Base-by-base conservation (phyloP, 2,329 filamentous ascomycete species). In the Epichloe gansuensis region DNA sequence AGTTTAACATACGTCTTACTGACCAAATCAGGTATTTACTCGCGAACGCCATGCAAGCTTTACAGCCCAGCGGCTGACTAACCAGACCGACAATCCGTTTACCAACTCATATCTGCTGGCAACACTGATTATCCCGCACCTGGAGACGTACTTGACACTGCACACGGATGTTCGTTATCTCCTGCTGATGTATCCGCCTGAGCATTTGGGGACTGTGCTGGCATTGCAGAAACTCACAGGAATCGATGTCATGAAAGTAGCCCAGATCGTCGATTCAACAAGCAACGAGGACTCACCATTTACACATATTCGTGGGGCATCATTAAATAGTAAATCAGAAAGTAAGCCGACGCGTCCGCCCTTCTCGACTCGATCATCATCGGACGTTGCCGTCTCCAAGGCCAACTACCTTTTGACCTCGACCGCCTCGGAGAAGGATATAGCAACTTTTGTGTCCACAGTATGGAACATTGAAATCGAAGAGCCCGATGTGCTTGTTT, bases 201-300 rank as follows among this genome's bases (percentile, higher is more conserved):
- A 77, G 48, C 76, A 83, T 55, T 69, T 84, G 2, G 59, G 74
- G 2, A 80, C 79, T 3, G 69, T 83, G 2, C 61, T 82, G 4
- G 78, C 79, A 0, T 64, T 85, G 5, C 80, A 81, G 56, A 72
- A 72, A 50, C 69, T 84, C 5, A 69, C 82, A 5, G 81, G 81
- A 2, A 67, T 69, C 1, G 73, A 80, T 37, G 60, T 79, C 23
- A 69, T 84, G 65, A 82, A 79, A 61, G 72, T 84, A 5, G 78
- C 77, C 3, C 78, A 78, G 11, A 74, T 84, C 38, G 62, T 83
- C 9, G 69, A 76, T 54, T 62, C 73, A 9, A 67, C 69, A 15
- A 67, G 65, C 55, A 64, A 64, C 25, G 67, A 70, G 7, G 58
- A 63, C 5, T 58, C 65, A 2, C 67, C 68, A 0, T 72, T 72